A percentile compares a stretch with the other conserved stretches of the same genome.
phyloP scores from a whole-genome alignment of 345 rosid genomes.

The Salix udensis region DNA sequence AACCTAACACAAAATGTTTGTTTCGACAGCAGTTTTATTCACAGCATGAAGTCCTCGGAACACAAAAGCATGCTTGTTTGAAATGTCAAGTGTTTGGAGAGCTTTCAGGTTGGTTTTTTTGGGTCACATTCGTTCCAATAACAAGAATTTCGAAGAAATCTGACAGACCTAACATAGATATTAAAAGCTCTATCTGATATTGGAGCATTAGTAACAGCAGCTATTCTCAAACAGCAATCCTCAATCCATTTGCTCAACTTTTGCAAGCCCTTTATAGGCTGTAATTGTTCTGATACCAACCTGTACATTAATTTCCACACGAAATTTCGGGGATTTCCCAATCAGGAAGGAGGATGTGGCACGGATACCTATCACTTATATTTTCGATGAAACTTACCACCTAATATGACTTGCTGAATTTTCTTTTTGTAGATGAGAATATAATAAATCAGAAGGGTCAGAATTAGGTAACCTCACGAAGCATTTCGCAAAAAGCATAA shows the following conservation, averaged over 20 bases:
- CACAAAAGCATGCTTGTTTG: constrained; percentile 75
- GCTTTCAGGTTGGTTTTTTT: constrained; percentile 85
- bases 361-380: constrained; percentile 76
- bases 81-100: constrained; percentile 62
- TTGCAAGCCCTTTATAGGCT: constrained; percentile 58
- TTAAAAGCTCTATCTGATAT: constrained; percentile 72
- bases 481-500: constrained; percentile 53
- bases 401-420: constrained; percentile 11
- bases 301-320: constrained; percentile 30
- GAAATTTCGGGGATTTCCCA: constrained; percentile 55
- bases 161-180: constrained; percentile 61
- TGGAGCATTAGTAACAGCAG: constrained; percentile 96
- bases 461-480: constrained; percentile 49
- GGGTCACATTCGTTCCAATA: constrained; percentile 62
- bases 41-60: constrained; percentile 41
- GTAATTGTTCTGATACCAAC: constrained; percentile 57
- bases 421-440: neutral
- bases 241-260: constrained; percentile 77
- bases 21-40: neutral
- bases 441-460: neutral
- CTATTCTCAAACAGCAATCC: constrained; percentile 73
- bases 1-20: neutral
- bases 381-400: constrained; percentile 42
- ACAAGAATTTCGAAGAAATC: constrained; percentile 77
- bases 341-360: constrained; percentile 52